phyloP scores from a whole-genome alignment of 148 eudicot species.

The Chenopodium berlandieri region DNA sequence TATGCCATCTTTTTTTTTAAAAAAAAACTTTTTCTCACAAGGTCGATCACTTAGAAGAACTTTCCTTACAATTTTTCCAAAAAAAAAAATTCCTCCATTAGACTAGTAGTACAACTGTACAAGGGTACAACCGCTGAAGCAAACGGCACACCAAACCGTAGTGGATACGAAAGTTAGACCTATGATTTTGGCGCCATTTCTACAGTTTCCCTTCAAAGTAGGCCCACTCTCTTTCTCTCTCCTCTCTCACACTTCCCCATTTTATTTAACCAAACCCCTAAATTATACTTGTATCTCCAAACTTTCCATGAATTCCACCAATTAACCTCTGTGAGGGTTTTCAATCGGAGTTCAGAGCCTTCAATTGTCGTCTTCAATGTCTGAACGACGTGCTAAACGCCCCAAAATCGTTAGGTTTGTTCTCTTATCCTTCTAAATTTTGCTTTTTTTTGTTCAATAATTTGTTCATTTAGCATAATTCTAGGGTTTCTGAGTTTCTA shows the following conservation, averaged over 20 bases:
- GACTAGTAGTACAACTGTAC: no score
- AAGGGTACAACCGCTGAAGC: no score
- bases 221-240: background rate
- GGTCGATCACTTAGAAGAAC: no score
- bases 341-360: background rate
- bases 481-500: background rate
- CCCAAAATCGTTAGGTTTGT: slow-evolving; percentile 59
- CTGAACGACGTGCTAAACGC: slow-evolving; percentile 54
- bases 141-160: no score
- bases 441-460: background rate
- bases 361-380: slow-evolving; percentile 26
- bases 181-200: slow-evolving; percentile 17
- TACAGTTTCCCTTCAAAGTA: background rate
- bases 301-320: background rate
- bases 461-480: background rate
- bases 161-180: background rate
- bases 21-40: no score
- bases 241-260: background rate
- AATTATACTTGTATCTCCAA: background rate
- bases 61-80: no score
- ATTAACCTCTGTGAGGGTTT: background rate
- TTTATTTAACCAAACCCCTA: slow-evolving; percentile 20
- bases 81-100: no score
- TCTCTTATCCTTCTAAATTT: background rate
- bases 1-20: no score